Conservation (phyloP, 192 early-diverging fungal species). For the Umbelopsis isabellina region DNA sequence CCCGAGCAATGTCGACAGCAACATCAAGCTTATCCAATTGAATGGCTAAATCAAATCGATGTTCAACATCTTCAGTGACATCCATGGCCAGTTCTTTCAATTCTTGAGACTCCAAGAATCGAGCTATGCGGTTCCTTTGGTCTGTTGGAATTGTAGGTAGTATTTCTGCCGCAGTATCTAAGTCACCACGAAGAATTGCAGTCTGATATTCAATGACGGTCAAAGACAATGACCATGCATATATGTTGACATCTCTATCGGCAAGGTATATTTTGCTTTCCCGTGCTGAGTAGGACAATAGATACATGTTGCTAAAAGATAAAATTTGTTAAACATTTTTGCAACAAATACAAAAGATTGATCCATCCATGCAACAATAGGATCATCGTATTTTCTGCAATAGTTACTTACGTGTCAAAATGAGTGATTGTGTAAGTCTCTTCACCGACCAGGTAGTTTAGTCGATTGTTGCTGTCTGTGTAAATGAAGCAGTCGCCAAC, state of each 20-base stretch:
- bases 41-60: conserved; percentile 94
- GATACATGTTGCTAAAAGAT: conserved; percentile 72
- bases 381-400: neutral
- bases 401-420: conserved; percentile 78
- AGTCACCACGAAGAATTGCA: conserved; percentile 92
- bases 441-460: conserved; percentile 96
- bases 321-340: neutral
- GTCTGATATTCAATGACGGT: conserved; percentile 99
- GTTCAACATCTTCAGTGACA: conserved; percentile 94
- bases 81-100: conserved; percentile 90
- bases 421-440: conserved; percentile 95
- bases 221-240: conserved; percentile 89
- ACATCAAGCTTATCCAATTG: conserved; percentile 82
- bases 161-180: conserved; percentile 76
- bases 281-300: conserved; percentile 91
- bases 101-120: conserved; percentile 94
- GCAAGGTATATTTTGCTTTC: conserved; percentile 94
- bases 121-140: conserved; percentile 89
- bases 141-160: conserved; percentile 86
- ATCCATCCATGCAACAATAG: neutral
- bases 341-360: neutral
- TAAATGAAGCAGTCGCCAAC: conserved; percentile 99
- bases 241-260: conserved; percentile 91
- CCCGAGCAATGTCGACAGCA: conserved; percentile 85
- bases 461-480: conserved; percentile 84